Base-by-base conservation (phyloP, 1,284 basidiomycete genomes). In the Stereum hirsutum region DNA sequence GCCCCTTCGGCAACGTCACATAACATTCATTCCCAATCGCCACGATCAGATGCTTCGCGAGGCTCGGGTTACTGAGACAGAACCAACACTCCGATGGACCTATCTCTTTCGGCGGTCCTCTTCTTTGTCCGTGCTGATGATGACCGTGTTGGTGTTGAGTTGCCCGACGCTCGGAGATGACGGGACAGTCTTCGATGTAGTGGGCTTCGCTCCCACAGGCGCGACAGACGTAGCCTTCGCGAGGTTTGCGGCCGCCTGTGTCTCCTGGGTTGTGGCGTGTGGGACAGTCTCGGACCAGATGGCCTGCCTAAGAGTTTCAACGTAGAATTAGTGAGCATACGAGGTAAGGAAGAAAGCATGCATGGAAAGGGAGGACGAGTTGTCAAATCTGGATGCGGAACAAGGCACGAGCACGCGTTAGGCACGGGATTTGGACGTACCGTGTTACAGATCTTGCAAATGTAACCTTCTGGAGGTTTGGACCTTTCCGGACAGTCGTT, bases 21-120 rank as follows among this genome's bases (percentile, higher is more conserved):
- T 98, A 98, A 53, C 89, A 90, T 61, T 98, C 94, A 2, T 72
- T 64, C 14, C 93, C 94, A 55, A 98, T 95, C 1, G 86, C 83
- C 21, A 92, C 88, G 48, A 98, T 93, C 45, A 97, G 78, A 54
- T 97, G 90, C 65, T 97, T 98, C 40, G 86, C 81, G 25, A 93
- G 70, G 53, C 79, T 84, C 1, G 93, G 93, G 58, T 96, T 96
- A 39, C 89, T 93, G 43, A 97, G 59, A 60, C 93, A 97, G 69
- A 96, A 96, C 92, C 93, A 96, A 61, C 93, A 94, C 64, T 90
- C 85, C 47, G 84, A 83, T 49, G 89, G 83, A 45, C 70, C 75
- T 46, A 92, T 89, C 56, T 89, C 86, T 56, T 83, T 90, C 1
- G 73, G 76, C 3, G 81, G 82, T 4, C 73, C 78, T 19, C 77